Conservation (phyloP, 208 protist genomes). For the Entamoeba dispar region DNA sequence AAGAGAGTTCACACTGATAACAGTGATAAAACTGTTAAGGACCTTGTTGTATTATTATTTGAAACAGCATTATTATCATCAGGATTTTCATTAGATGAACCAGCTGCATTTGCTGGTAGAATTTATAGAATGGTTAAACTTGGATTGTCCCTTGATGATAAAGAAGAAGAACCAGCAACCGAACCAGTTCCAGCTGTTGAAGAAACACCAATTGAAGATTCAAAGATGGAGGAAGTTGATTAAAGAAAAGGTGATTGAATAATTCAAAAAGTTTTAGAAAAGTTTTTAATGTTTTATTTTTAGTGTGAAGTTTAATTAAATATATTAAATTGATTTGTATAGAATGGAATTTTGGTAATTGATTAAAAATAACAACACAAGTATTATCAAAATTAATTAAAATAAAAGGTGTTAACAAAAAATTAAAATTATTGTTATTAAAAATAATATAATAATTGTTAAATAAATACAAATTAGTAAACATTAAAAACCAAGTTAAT, state of each 20-base stretch:
- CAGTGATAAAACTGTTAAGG: conserved; percentile 79
- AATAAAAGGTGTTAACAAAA: too few species aligned
- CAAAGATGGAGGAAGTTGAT: not conserved
- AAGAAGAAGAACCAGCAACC: not conserved
- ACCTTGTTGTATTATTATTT: conserved; percentile 83
- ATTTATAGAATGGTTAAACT: conserved; percentile 94
- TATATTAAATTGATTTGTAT: too few species aligned
- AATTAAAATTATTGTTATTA: too few species aligned
- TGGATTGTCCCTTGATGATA: conserved; percentile 45
- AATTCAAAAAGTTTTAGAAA: too few species aligned
- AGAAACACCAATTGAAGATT: not conserved
- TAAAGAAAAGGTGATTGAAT: not conserved
- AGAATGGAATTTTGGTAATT: too few species aligned
- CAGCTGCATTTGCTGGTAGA: conserved; percentile 60
- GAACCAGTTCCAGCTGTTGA: not conserved
- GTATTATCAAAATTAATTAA: too few species aligned
- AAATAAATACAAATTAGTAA: too few species aligned
- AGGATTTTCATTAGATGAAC: conserved; percentile 86
- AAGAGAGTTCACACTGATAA: conserved; percentile 60
- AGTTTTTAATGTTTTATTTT: too few species aligned
- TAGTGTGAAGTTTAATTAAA: too few species aligned
- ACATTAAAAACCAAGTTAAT: too few species aligned
- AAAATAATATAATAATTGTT: too few species aligned
- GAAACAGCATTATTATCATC: conserved; percentile 84
- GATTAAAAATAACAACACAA: too few species aligned